These are phyloP conservation scores for Lachnellula occidentalis DNA, from an alignment of 2,329 filamentous ascomycete genomes.

Conservation along the genomic window DNA sequence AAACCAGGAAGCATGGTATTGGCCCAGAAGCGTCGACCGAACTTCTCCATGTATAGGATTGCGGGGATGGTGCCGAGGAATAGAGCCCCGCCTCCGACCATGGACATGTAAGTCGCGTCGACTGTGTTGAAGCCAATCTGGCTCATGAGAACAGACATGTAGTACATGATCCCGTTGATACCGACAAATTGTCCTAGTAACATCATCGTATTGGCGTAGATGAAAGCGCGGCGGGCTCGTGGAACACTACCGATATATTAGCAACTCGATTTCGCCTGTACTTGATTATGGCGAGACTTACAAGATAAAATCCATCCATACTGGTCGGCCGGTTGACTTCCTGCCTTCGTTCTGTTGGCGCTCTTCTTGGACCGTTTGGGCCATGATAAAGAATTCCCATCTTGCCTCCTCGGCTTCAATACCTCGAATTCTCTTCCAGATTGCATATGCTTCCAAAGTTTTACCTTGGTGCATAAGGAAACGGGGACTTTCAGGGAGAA, in stretches of 20 bases:
- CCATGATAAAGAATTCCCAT: constrained; percentile 70
- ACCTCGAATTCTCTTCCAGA: constrained; percentile 69
- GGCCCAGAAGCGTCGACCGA: constrained; percentile 69
- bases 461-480: constrained; percentile 64
- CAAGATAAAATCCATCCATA: constrained; percentile 57
- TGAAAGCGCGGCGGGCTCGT: constrained; percentile 57
- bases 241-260: constrained; percentile 55
- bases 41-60: constrained; percentile 65
- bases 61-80: constrained; percentile 63
- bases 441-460: constrained; percentile 54
- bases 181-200: constrained; percentile 66
- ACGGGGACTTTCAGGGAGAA: constrained; percentile 64
- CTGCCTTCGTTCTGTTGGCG: constrained; percentile 43
- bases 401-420: constrained; percentile 47
- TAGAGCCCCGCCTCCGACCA: constrained; percentile 63
- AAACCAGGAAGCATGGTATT: constrained; percentile 67
- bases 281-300: no score
- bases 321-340: constrained; percentile 48
- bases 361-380: constrained; percentile 53
- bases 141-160: constrained; percentile 62
- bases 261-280: no score
- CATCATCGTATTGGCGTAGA: constrained; percentile 67
- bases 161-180: constrained; percentile 67
- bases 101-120: constrained; percentile 67
- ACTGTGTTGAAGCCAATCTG: constrained; percentile 61